Conservation (phyloP, 805 yeast species). For the Candida lessepsii region DNA sequence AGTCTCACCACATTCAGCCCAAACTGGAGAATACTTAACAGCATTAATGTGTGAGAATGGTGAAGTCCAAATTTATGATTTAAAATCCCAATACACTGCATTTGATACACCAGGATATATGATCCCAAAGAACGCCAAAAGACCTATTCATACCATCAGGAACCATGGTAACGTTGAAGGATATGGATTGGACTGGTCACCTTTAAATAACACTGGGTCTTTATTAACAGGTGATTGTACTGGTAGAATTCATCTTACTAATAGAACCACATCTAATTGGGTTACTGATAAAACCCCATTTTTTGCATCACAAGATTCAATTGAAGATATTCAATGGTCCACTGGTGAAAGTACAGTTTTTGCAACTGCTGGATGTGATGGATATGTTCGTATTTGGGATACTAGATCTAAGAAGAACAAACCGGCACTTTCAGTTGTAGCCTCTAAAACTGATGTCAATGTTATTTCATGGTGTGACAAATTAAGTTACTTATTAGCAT, state of each 20-base stretch:
- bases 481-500: conserved; percentile 82
- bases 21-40: conserved; percentile 77
- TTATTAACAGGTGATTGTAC: conserved; percentile 84
- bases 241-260: conserved; percentile 79
- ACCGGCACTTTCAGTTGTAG: conserved; percentile 83
- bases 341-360: conserved; percentile 89
- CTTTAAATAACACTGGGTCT: conserved; percentile 74
- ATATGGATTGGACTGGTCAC: conserved; percentile 96
- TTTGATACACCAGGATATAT: conserved; percentile 85
- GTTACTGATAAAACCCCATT: conserved; percentile 82
- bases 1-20: conserved; percentile 71
- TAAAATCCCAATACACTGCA: conserved; percentile 75
- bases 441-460: conserved; percentile 81
- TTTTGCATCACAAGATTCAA: conserved; percentile 65
- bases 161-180: conserved; percentile 96
- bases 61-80: conserved; percentile 81
- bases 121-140: conserved; percentile 72
- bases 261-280: conserved; percentile 78
- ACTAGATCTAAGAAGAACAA: conserved; percentile 88
- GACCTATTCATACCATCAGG: conserved; percentile 78
- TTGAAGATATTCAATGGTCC: conserved; percentile 97
- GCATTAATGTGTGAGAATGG: conserved; percentile 91
- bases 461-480: conserved; percentile 94
- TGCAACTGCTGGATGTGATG: conserved; percentile 93
- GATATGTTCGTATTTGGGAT: conserved; percentile 93